phyloP scores from a whole-genome alignment of 768 basidiomycete species.

The Tulasnella sp. region DNA sequence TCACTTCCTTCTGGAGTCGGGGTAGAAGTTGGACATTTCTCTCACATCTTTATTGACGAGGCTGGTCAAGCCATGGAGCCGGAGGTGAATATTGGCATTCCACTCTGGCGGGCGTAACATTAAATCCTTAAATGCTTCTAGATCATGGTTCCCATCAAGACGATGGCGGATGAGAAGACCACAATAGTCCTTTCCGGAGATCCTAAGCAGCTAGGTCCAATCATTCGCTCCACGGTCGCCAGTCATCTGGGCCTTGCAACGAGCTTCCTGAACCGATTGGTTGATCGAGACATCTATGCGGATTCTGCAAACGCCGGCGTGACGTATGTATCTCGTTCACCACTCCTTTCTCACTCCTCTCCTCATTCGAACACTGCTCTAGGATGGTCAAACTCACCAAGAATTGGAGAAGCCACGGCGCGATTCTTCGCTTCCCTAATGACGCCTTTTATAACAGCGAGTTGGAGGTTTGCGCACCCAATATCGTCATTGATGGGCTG shows the following conservation, averaged over 20 bases:
- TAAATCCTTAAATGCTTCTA: background rate
- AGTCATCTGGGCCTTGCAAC: slow-evolving; percentile 54
- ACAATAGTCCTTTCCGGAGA: slow-evolving; percentile 65
- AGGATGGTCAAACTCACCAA: slow-evolving; percentile 62
- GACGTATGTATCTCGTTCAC: slow-evolving; percentile 30
- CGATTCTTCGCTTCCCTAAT: slow-evolving; percentile 61
- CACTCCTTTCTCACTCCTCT: background rate
- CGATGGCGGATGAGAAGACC: slow-evolving; percentile 51
- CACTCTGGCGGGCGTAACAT: background rate
- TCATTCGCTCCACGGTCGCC: slow-evolving; percentile 58
- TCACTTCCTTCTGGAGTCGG: slow-evolving; percentile 26
- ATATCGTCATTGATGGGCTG: slow-evolving; percentile 24
- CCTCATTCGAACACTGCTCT: background rate
- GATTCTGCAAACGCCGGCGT: slow-evolving; percentile 30
- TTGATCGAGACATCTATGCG: slow-evolving; percentile 44
- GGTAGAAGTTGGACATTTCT: slow-evolving; percentile 27
- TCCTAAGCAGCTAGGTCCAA: slow-evolving; percentile 67
- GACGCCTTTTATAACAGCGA: slow-evolving; percentile 57
- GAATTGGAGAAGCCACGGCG: slow-evolving; percentile 62
- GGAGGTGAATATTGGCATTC: slow-evolving; percentile 2
- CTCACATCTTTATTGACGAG: slow-evolving; percentile 29
- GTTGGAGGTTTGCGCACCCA: slow-evolving; percentile 49
- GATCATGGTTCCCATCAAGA: slow-evolving; percentile 58
- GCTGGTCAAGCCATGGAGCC: slow-evolving; percentile 29
- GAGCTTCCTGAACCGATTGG: slow-evolving; percentile 61